Percentiles rank a stretch among this genome's conserved stretches.
Evolutionary conservation across 1,284 basidiomycete genomes (phyloP).

Genomic region (Sanghuangporus baumii): DNA sequence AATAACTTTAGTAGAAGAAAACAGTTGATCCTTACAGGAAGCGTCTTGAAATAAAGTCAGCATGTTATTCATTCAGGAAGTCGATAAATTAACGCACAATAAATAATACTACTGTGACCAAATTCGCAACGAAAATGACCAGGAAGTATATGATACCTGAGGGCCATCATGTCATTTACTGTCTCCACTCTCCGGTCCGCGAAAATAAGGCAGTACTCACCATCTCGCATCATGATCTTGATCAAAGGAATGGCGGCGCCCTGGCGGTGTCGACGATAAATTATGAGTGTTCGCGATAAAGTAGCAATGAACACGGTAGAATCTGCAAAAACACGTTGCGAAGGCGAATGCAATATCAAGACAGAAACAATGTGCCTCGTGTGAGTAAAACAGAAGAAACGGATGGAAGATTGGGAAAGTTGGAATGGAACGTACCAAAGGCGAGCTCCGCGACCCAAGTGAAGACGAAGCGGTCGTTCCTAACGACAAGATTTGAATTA

Average conservation of each 20-base stretch:
- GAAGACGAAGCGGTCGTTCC: conserved; percentile 14
- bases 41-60: background rate
- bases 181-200: background rate
- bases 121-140: conserved; percentile 15
- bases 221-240: conserved; percentile 17
- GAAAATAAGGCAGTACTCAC: background rate
- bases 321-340: background rate
- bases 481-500: background rate
- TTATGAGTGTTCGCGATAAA: conserved; percentile 13
- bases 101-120: conserved; percentile 12
- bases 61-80: background rate
- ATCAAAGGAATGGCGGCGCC: conserved; percentile 16
- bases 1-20: background rate
- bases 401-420: background rate
- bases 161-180: background rate
- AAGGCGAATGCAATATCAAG: background rate
- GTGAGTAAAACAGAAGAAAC: background rate
- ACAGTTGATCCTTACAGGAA: conserved; percentile 6
- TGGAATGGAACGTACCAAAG: conserved; percentile 3
- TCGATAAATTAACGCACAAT: conserved; percentile 1
- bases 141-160: conserved; percentile 14
- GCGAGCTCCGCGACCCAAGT: conserved; percentile 16
- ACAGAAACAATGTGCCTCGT: background rate
- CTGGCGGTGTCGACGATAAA: conserved; percentile 11
- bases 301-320: conserved; percentile 13